Percentiles rank a stretch among this genome's conserved stretches.
These are phyloP conservation scores for Chondrus crispus DNA, from an alignment of 23 red algal species.

Conservation along the genomic window DNA sequence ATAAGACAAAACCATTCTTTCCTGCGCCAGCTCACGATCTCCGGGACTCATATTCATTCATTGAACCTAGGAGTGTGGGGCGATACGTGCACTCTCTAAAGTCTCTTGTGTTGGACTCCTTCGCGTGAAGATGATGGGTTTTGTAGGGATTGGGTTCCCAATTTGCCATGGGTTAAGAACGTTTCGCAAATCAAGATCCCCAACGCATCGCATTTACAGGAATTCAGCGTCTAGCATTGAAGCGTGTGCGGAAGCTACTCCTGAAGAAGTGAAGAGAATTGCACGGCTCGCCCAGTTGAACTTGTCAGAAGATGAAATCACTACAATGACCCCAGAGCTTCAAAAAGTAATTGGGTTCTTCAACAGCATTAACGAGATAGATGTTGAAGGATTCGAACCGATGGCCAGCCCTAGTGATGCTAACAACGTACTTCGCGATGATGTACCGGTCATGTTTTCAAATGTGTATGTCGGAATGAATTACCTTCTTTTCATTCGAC, in stretches of 20 bases:
- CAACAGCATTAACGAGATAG: constrained; percentile 37
- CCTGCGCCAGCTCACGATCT: too few relatives aligned
- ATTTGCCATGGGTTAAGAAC: too few relatives aligned
- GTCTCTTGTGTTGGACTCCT: too few relatives aligned
- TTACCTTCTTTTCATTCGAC: neutral
- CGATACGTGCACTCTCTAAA: too few relatives aligned
- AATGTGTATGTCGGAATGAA: constrained; percentile 36
- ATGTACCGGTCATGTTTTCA: constrained; percentile 24
- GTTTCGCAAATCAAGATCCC: too few relatives aligned
- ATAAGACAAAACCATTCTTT: too few relatives aligned
- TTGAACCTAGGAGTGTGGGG: too few relatives aligned
- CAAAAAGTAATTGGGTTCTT: constrained; percentile 47
- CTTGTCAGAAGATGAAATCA: constrained; percentile 33
- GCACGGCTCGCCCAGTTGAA: constrained; percentile 43
- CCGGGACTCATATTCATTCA: too few relatives aligned
- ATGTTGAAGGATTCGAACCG: constrained; percentile 54
- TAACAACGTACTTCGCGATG: constrained; percentile 49
- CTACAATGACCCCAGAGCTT: constrained; percentile 34
- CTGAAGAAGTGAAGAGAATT: constrained; percentile 14
- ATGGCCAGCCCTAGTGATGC: constrained; percentile 26
- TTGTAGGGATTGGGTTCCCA: too few relatives aligned
- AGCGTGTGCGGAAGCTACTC: constrained; percentile 9
- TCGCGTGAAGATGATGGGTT: too few relatives aligned
- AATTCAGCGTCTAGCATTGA: too few relatives aligned
- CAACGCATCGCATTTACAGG: too few relatives aligned